These are phyloP conservation scores for Phyllostachys edulis DNA, from an alignment of 176 grass and related monocot genomes.

Conservation along the genomic window DNA sequence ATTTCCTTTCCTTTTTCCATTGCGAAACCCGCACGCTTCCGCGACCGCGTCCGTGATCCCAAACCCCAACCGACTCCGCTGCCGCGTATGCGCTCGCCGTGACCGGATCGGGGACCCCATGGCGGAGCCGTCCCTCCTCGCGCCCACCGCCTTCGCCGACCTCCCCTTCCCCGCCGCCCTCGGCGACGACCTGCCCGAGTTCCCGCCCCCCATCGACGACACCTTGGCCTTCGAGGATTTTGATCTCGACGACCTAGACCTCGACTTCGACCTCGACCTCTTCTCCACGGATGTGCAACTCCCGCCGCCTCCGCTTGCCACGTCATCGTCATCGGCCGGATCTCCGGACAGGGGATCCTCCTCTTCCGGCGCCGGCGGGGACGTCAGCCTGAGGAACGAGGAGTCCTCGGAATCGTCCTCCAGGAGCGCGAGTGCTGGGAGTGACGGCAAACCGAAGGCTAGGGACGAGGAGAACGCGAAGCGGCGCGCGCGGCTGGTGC, in stretches of 20 bases:
- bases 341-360: conserved; percentile 12
- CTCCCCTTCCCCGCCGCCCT: conserved; percentile 20
- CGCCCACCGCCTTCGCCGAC: conserved; percentile 21
- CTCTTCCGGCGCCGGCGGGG: conserved; percentile 10
- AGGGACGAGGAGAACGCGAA: conserved; percentile 40
- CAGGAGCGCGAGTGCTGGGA: conserved; percentile 32
- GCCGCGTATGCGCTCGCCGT: conserved; percentile 18
- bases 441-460: background rate
- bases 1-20: background rate
- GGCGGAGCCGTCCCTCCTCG: conserved; percentile 42
- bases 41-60: conserved; percentile 30
- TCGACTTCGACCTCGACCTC: conserved; percentile 47
- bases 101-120: conserved; percentile 38
- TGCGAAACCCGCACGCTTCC: conserved; percentile 36
- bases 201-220: conserved; percentile 21
- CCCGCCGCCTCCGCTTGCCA: conserved; percentile 27
- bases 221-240: conserved; percentile 34
- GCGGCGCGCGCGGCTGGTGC: conserved; percentile 53
- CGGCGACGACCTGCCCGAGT: conserved; percentile 16
- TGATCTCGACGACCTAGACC: conserved; percentile 43
- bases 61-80: background rate
- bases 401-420: conserved; percentile 52
- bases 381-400: conserved; percentile 27
- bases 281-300: conserved; percentile 16
- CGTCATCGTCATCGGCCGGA: conserved; percentile 37